Evolutionary conservation across 495 filamentous ascomycete species (phyloP).

Genomic region (Xylaria bambusicola): DNA sequence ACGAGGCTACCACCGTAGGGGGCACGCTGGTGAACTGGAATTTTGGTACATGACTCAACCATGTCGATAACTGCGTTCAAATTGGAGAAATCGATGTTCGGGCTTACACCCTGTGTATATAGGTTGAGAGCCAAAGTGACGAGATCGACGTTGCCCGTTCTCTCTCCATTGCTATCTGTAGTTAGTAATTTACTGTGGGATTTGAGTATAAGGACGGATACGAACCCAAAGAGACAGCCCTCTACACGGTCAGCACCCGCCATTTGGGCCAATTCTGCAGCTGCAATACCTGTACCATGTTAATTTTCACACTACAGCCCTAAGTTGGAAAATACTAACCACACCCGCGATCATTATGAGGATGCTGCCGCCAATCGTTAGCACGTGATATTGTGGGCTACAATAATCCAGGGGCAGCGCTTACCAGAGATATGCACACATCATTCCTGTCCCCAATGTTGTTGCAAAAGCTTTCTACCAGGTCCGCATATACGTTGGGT

Average conservation of each 20-base stretch:
- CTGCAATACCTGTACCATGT: no score
- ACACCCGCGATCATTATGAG: slow-evolving; percentile 94
- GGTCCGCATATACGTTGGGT: slow-evolving; percentile 87
- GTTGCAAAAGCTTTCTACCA: slow-evolving; percentile 93
- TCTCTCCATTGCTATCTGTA: slow-evolving; percentile 94
- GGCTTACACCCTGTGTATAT: slow-evolving; percentile 91
- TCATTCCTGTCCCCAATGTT: slow-evolving; percentile 79
- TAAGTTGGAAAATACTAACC: no score
- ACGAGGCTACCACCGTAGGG: slow-evolving; percentile 91
- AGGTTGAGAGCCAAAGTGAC: slow-evolving; percentile 94
- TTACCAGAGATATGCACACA: slow-evolving; percentile 80
- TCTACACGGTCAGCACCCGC: slow-evolving; percentile 95
- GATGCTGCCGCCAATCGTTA: no score
- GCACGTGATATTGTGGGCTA: no score
- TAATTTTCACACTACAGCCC: no score
- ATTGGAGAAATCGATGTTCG: slow-evolving; percentile 89
- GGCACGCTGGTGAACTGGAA: slow-evolving; percentile 83
- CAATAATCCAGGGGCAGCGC: no score
- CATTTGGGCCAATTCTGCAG: slow-evolving; percentile 91
- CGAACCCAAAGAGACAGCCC: slow-evolving; percentile 91
- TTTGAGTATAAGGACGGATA: no score
- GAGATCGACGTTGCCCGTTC: slow-evolving; percentile 94
- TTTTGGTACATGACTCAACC: slow-evolving; percentile 92
- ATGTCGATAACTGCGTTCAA: slow-evolving; percentile 84
- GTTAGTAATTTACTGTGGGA: no score